Evolutionary conservation across 2,329 filamentous ascomycete genomes (phyloP).

Genomic region (Hypoxylon rubiginosum): DNA sequence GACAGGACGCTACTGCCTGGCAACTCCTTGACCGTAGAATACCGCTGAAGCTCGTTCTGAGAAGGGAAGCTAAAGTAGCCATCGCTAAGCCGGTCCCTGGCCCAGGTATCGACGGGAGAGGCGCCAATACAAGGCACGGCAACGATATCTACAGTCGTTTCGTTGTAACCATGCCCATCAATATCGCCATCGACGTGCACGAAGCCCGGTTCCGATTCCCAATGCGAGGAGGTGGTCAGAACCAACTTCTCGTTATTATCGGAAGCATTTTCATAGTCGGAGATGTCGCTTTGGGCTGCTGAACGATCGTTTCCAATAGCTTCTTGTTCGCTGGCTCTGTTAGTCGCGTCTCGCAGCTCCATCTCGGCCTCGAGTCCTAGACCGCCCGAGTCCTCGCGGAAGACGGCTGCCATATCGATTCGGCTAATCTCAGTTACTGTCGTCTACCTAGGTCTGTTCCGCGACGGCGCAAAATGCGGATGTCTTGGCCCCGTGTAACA

Average conservation of each 20-base stretch:
- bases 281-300: constrained; percentile 23
- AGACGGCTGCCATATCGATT: constrained; percentile 13
- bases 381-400: constrained; percentile 22
- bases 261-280: constrained; percentile 22
- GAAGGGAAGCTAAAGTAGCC: constrained; percentile 60
- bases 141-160: constrained; percentile 67
- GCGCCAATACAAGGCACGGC: constrained; percentile 68
- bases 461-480: constrained; percentile 17
- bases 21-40: constrained; percentile 51
- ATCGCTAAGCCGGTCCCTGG: constrained; percentile 62
- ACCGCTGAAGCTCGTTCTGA: constrained; percentile 41
- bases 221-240: constrained; percentile 49
- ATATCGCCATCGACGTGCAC: constrained; percentile 60
- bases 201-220: constrained; percentile 56
- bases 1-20: constrained; percentile 51
- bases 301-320: constrained; percentile 13
- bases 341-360: constrained; percentile 21
- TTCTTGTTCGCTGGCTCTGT: constrained; percentile 3
- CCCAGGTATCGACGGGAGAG: constrained; percentile 67
- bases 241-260: constrained; percentile 41
- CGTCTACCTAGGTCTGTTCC: not conserved
- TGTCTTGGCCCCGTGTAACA: constrained; percentile 4
- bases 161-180: constrained; percentile 61
- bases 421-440: not conserved
- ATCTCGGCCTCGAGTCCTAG: constrained; percentile 26